A percentile compares a stretch with the other conserved stretches of the same genome.
These are phyloP conservation scores for Plasmodium billcollinsi DNA, from an alignment of 169 alveolate genomes.

Conservation along the genomic window DNA sequence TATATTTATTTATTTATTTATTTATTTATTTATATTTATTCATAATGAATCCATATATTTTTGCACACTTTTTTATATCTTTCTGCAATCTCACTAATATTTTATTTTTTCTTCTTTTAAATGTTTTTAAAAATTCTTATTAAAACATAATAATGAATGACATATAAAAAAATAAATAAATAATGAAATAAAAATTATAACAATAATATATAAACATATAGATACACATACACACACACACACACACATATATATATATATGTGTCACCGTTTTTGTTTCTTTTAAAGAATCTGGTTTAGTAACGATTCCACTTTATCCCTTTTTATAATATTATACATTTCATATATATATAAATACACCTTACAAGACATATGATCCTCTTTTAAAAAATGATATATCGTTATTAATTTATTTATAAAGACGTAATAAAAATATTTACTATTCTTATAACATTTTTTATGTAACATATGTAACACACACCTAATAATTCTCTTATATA, in stretches of 20 bases:
- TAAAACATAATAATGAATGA: not conserved
- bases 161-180: not conserved
- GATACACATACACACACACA: not conserved
- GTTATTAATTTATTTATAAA: slow-evolving; percentile 71
- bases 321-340: slow-evolving; percentile 32
- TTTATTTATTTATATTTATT: not conserved
- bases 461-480: slow-evolving; percentile 47
- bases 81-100: not conserved
- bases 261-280: not conserved
- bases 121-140: slow-evolving; percentile 4
- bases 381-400: slow-evolving; percentile 48
- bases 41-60: not conserved
- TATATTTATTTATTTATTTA: not conserved
- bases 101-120: not conserved
- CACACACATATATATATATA: not conserved
- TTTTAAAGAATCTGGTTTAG: slow-evolving; percentile 41
- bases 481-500: slow-evolving; percentile 32
- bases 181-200: not conserved
- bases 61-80: not conserved
- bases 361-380: not conserved
- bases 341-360: slow-evolving; percentile 65
- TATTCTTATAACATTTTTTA: slow-evolving; percentile 44
- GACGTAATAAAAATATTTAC: slow-evolving; percentile 43
- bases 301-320: slow-evolving; percentile 23
- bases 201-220: no score